Percentiles rank a stretch among this genome's conserved stretches.
phyloP scores from a whole-genome alignment of 2,329 filamentous ascomycete genomes.

The Dactylellina haptotyla region DNA sequence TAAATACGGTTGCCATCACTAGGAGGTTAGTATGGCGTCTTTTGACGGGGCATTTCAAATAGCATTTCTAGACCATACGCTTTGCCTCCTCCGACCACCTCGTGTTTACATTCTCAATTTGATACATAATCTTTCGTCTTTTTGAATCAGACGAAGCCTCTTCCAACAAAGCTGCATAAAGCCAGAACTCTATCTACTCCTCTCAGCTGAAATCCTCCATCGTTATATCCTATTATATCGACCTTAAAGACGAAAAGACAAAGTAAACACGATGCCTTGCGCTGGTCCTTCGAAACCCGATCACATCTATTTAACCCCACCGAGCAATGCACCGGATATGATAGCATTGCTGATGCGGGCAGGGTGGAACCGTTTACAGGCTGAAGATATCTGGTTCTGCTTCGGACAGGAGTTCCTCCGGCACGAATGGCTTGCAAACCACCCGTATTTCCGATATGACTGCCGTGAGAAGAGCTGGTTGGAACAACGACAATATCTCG shows the following conservation, averaged over 20 bases:
- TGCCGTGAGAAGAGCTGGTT: background rate
- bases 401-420: background rate
- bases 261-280: background rate
- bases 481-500: background rate
- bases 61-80: too few species aligned
- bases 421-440: background rate
- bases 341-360: background rate
- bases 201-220: too few species aligned
- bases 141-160: too few species aligned
- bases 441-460: background rate
- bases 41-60: too few species aligned
- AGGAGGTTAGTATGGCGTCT: too few species aligned
- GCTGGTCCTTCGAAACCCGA: background rate
- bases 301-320: background rate
- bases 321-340: background rate
- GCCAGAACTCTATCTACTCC: too few species aligned
- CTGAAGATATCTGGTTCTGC: conserved; percentile 3
- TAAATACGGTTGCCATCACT: too few species aligned
- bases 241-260: background rate
- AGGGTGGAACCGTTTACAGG: background rate
- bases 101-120: too few species aligned
- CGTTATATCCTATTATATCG: background rate
- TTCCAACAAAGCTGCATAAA: too few species aligned
- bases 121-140: too few species aligned
- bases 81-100: too few species aligned